A percentile compares a stretch with the other conserved stretches of the same genome.
Evolutionary conservation across 2,329 filamentous ascomycete species (phyloP).

Genomic region (Mycosphaerella arachidis): DNA sequence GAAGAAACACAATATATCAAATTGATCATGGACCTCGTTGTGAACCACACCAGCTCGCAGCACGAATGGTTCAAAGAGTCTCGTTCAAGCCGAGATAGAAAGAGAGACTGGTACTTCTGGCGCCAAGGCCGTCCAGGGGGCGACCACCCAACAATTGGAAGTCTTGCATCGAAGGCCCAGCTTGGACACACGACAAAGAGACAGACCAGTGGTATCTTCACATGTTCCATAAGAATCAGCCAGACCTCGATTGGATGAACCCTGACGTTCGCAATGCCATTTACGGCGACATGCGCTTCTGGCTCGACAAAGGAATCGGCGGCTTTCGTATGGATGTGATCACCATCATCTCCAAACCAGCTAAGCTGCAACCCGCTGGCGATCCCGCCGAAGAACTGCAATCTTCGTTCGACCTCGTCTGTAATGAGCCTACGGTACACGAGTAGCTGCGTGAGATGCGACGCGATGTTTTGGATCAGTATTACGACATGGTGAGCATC

Average conservation of each 20-base stretch:
- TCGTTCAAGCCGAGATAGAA: slow-evolving; percentile 44
- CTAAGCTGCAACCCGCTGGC: slow-evolving; percentile 39
- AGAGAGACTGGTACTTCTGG: slow-evolving; percentile 65
- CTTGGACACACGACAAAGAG: slow-evolving; percentile 43
- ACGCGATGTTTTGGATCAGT: slow-evolving; percentile 42
- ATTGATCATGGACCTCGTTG: slow-evolving; percentile 44
- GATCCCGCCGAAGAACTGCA: slow-evolving; percentile 31
- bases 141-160: slow-evolving; percentile 55
- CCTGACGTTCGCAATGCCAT: slow-evolving; percentile 41
- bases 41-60: slow-evolving; percentile 36
- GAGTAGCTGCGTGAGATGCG: slow-evolving; percentile 17
- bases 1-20: slow-evolving; percentile 42
- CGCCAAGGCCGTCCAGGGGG: slow-evolving; percentile 51
- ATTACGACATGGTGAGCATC: slow-evolving; percentile 44
- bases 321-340: slow-evolving; percentile 49
- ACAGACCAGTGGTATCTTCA: slow-evolving; percentile 46
- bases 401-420: slow-evolving; percentile 20
- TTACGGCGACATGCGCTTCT: slow-evolving; percentile 45
- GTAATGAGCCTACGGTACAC: slow-evolving; percentile 13
- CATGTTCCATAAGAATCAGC: slow-evolving; percentile 44
- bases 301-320: slow-evolving; percentile 40
- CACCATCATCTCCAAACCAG: slow-evolving; percentile 45
- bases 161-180: slow-evolving; percentile 37
- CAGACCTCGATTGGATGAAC: slow-evolving; percentile 48
- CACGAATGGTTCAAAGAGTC: slow-evolving; percentile 57